These are phyloP conservation scores for Alisma plantagoaquatica DNA, from an alignment of 106 monocot species.

Conservation along the genomic window DNA sequence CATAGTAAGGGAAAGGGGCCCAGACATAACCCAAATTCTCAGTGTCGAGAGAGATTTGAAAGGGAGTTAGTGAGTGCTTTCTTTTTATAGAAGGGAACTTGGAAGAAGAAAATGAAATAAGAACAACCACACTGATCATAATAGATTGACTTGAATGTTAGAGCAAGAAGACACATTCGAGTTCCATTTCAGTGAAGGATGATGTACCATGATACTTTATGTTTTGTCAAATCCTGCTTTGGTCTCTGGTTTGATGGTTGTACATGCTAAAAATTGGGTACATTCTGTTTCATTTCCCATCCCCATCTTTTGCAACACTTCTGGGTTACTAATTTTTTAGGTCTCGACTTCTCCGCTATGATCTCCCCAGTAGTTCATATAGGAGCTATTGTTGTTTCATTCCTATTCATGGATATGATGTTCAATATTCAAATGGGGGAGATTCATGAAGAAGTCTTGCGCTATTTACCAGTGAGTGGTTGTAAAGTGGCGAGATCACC, in stretches of 20 bases:
- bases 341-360: conserved; percentile 1
- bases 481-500: too few relatives aligned
- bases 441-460: neutral
- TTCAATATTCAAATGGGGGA: neutral
- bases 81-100: too few relatives aligned
- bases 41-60: too few relatives aligned
- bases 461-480: conserved; percentile 1
- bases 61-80: too few relatives aligned
- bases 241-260: conserved; percentile 20
- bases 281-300: conserved; percentile 24
- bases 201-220: neutral
- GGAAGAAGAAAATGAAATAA: too few relatives aligned
- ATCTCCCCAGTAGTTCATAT: conserved; percentile 1
- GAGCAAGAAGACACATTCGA: too few relatives aligned
- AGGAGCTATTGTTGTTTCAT: neutral
- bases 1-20: too few relatives aligned
- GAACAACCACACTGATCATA: too few relatives aligned
- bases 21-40: too few relatives aligned
- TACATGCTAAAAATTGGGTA: conserved; percentile 19
- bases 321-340: conserved; percentile 7
- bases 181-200: neutral
- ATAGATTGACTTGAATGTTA: too few relatives aligned
- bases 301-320: conserved; percentile 18
- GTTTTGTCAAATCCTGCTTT: conserved; percentile 3
- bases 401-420: conserved; percentile 1